Evolutionary conservation across 108 stramenopile species (phyloP).

Genomic region (Seminavis robusta): DNA sequence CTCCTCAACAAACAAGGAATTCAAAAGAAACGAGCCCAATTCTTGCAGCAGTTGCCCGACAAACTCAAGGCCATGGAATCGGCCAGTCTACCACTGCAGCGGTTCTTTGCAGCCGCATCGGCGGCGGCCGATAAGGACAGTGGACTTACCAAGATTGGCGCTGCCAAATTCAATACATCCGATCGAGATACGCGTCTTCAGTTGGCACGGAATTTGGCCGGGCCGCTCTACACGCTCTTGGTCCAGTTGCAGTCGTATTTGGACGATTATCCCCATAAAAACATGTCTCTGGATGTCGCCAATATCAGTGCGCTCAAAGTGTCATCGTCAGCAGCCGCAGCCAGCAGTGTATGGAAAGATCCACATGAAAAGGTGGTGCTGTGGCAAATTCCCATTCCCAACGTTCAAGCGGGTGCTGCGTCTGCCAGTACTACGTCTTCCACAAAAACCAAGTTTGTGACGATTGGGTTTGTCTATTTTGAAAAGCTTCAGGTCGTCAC

Average conservation of each 20-base stretch:
- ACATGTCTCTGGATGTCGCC: slow-evolving; percentile 1
- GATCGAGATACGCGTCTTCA: slow-evolving; percentile 48
- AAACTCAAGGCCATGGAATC: slow-evolving; percentile 58
- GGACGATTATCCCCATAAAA: slow-evolving; percentile 15
- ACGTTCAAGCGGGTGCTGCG: slow-evolving; percentile 4
- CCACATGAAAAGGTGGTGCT: slow-evolving; percentile 1
- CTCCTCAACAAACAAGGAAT: neutral
- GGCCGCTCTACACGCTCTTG: slow-evolving; percentile 68
- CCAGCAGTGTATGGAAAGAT: neutral
- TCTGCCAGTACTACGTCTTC: neutral
- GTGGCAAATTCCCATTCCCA: slow-evolving; percentile 32
- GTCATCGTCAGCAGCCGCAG: neutral
- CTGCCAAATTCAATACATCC: slow-evolving; percentile 16
- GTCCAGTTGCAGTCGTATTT: slow-evolving; percentile 56
- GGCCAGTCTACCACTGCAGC: slow-evolving; percentile 53
- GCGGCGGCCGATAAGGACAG: no score
- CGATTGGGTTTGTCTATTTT: slow-evolving; percentile 26
- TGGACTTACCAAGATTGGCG: slow-evolving; percentile 10
- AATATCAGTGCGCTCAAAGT: slow-evolving; percentile 5
- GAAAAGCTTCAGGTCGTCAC: slow-evolving; percentile 3
- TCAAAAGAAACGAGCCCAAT: slow-evolving; percentile 24
- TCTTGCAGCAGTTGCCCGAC: slow-evolving; percentile 45
- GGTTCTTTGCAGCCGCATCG: slow-evolving; percentile 41
- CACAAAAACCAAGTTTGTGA: slow-evolving; percentile 11
- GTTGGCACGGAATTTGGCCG: slow-evolving; percentile 48